Evolutionary conservation across 306 rosid genomes (phyloP), one percentile per base, ranked within the genome.

Genomic region (Phaseolus lunatus): DNA sequence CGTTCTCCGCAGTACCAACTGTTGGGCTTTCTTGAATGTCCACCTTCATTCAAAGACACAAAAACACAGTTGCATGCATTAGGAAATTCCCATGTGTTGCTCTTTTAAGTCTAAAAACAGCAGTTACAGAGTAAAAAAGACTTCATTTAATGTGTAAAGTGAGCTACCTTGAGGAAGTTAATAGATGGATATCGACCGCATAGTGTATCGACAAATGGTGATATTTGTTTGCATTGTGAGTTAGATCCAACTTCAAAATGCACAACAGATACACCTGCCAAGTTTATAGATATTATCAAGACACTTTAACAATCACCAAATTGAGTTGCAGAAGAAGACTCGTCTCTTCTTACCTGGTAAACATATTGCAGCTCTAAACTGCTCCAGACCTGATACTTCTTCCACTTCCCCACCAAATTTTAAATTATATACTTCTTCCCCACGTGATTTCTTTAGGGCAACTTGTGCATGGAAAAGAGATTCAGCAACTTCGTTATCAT

Each of bases 361-460:
- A 53, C 93, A 87, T 80, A 89, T 84, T 49, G 96, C 93, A 39
- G 97, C 90, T 85, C 89, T 80, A 70, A 95, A 90, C 81, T 88
- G 94, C 79, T 92, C 97, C 78, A 92, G 84, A 52, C 96, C 83
- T 3, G 89, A 92, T 24, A 95, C 90, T 81, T 75, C 86, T 86
- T 95, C 98, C 63, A 92, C 97, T 84, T 89, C 98, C 29, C 97
- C 92, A 15, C 97, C 95, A 61, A 92, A 95, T 83, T 90, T 95
- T 84, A 95, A 80, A 85, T 90, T 89, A 49, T 73, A 65, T 58
- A 95, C 96, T 74, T 90, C 98, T 80, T 89, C 97, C 65, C 97
- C 97, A 19, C 91, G 88, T 24, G 97, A 95, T 84, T 95, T 92
- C 88, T 92, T 95, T 20, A 95, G 79, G n/a, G 97, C 92, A 70